Evolutionary conservation across 306 rosid species (phyloP).

Genomic region (Cercis canadensis): DNA sequence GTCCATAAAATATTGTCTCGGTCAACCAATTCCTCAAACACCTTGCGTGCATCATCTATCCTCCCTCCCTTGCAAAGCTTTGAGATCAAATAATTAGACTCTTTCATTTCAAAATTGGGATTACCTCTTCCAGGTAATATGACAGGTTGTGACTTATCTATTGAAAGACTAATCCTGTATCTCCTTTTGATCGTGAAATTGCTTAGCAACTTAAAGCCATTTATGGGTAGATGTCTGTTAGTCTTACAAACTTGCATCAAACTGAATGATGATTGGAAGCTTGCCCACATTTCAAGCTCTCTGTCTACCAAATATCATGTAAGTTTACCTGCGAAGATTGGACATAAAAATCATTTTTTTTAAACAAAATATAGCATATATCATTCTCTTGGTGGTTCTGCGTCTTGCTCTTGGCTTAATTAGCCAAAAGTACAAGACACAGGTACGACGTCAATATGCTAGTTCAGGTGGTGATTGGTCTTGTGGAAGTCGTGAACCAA

Average conservation of each 20-base stretch:
- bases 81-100: slow-evolving; percentile 32
- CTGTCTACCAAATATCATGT: too few species aligned
- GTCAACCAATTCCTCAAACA: slow-evolving; percentile 48
- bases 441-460: too few species aligned
- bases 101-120: slow-evolving; percentile 33
- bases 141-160: too few species aligned
- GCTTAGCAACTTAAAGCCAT: slow-evolving; percentile 1
- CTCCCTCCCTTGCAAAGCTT: slow-evolving; percentile 41
- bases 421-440: too few species aligned
- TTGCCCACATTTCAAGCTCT: background rate
- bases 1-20: slow-evolving; percentile 52
- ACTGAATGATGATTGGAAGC: slow-evolving; percentile 12
- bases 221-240: background rate
- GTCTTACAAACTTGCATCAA: slow-evolving; percentile 17
- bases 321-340: too few species aligned
- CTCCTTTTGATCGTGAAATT: background rate
- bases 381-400: too few species aligned
- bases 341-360: too few species aligned
- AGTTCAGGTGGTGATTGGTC: too few species aligned
- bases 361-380: too few species aligned
- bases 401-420: too few species aligned
- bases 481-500: too few species aligned
- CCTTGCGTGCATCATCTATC: slow-evolving; percentile 44
- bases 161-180: slow-evolving; percentile 1
- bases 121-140: background rate